Evolutionary conservation across 2,329 filamentous ascomycete species (phyloP).

Genomic region (Drechslerella dactyloides): DNA sequence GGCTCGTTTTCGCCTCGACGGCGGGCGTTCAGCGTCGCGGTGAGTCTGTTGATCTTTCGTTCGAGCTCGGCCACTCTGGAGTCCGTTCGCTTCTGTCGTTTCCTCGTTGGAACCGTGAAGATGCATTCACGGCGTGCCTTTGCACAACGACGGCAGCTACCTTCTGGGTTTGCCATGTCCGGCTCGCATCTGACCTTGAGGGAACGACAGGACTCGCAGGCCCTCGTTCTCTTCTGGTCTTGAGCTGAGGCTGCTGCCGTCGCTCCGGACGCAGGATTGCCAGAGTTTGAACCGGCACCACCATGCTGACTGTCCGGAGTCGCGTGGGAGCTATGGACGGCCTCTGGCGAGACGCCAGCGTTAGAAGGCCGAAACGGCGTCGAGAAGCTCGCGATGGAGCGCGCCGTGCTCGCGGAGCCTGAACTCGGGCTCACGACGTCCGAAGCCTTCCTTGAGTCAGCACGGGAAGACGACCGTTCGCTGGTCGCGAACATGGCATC

Average conservation of each 20-base stretch:
- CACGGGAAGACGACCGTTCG: conserved; percentile 9
- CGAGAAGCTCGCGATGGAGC: conserved; percentile 49
- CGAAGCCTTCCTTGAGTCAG: conserved; percentile 21
- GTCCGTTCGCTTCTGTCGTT: conserved; percentile 90
- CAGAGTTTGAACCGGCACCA: conserved; percentile 9
- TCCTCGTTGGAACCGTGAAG: conserved; percentile 75
- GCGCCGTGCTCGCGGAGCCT: conserved; percentile 39
- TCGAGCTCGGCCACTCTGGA: conserved; percentile 87
- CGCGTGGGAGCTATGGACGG: conserved; percentile 40
- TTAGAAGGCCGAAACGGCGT: conserved; percentile 38
- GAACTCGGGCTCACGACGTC: conserved; percentile 44
- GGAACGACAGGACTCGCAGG: conserved; percentile 76
- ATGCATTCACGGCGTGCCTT: conserved; percentile 80
- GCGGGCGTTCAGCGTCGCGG: conserved; percentile 73
- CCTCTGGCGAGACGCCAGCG: conserved; percentile 41
- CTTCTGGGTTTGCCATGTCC: conserved; percentile 67
- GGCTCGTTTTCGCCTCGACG: conserved; percentile 53
- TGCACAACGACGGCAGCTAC: conserved; percentile 75
- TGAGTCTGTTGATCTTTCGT: conserved; percentile 88
- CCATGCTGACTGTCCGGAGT: conserved; percentile 44
- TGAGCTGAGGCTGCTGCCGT: conserved; percentile 23
- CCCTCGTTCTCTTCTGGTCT: conserved; percentile 71
- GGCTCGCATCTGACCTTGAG: conserved; percentile 86
- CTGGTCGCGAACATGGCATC: conserved; percentile 38
- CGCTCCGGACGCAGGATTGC: conserved; percentile 9